A percentile compares a stretch with the other conserved stretches of the same genome.
These are phyloP conservation scores for Fusarium liriodendri DNA, from an alignment of 2,329 filamentous ascomycete species.

Conservation along the genomic window DNA sequence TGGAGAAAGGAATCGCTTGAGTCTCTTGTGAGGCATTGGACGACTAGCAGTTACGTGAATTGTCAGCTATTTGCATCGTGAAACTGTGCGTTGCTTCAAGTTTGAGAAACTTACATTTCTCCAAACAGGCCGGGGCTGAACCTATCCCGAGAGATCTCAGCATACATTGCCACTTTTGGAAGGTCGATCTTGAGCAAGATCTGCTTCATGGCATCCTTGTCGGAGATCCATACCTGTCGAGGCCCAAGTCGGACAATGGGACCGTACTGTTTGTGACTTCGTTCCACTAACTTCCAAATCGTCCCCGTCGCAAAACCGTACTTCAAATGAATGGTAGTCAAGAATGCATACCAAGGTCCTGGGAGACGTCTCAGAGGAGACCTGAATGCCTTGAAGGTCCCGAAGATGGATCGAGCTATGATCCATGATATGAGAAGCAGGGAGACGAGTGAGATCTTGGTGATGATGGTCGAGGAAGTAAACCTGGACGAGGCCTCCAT, in stretches of 20 bases:
- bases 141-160: neutral
- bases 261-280: neutral
- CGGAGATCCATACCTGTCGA: neutral
- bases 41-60: neutral
- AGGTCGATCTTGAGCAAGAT: neutral
- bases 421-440: neutral
- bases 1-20: neutral
- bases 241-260: neutral
- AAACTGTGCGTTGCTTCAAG: neutral
- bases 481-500: too few relatives aligned
- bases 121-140: neutral
- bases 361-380: neutral
- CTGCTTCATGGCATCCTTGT: neutral
- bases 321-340: neutral
- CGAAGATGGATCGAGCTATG: neutral
- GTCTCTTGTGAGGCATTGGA: neutral
- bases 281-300: neutral
- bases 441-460: neutral
- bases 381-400: neutral
- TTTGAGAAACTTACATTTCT: neutral
- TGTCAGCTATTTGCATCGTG: neutral
- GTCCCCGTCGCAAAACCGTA: neutral
- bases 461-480: neutral
- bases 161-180: constrained; percentile 1
- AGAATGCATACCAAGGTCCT: neutral